These are phyloP conservation scores for Apiotrichum sp. DNA, from an alignment of 1,284 basidiomycete species.

Conservation along the genomic window DNA sequence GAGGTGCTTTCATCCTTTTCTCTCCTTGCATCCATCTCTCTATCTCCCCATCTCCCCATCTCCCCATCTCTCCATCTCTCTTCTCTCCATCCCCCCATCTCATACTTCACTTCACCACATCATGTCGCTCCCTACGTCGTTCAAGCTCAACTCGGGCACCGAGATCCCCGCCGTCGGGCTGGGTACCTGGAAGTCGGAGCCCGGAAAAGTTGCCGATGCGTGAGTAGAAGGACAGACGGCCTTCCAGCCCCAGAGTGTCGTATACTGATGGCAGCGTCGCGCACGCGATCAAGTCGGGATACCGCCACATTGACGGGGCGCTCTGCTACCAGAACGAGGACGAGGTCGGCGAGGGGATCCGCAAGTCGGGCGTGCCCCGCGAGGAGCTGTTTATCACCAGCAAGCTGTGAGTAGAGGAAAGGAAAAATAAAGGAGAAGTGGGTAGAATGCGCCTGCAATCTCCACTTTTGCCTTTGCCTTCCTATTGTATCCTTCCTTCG, in stretches of 20 bases:
- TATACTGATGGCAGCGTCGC: constrained; percentile 49
- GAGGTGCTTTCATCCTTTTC: too few relatives aligned
- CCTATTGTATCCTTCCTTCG: too few relatives aligned
- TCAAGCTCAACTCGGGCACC: constrained; percentile 63
- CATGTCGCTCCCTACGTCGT: constrained; percentile 46
- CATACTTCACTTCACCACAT: background rate
- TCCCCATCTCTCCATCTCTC: too few relatives aligned
- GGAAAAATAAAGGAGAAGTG: too few relatives aligned
- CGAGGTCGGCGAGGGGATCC: constrained; percentile 77
- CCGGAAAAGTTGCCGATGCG: constrained; percentile 62
- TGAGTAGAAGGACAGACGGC: constrained; percentile 2
- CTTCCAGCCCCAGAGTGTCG: too few relatives aligned
- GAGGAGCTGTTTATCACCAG: constrained; percentile 69
- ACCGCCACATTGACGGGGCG: constrained; percentile 73
- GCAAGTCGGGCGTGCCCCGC: constrained; percentile 66
- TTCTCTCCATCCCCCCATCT: too few relatives aligned
- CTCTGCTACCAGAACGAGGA: constrained; percentile 66
- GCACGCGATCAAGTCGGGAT: constrained; percentile 66
- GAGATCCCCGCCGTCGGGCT: constrained; percentile 67
- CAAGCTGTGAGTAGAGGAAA: constrained; percentile 42
- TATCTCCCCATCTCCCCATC: too few relatives aligned
- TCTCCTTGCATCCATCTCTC: too few relatives aligned
- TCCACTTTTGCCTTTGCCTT: too few relatives aligned
- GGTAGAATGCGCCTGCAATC: too few relatives aligned
- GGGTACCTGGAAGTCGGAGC: constrained; percentile 73